Evolutionary conservation across 345 rosid species (phyloP).

Genomic region (Salix suchowensis): DNA sequence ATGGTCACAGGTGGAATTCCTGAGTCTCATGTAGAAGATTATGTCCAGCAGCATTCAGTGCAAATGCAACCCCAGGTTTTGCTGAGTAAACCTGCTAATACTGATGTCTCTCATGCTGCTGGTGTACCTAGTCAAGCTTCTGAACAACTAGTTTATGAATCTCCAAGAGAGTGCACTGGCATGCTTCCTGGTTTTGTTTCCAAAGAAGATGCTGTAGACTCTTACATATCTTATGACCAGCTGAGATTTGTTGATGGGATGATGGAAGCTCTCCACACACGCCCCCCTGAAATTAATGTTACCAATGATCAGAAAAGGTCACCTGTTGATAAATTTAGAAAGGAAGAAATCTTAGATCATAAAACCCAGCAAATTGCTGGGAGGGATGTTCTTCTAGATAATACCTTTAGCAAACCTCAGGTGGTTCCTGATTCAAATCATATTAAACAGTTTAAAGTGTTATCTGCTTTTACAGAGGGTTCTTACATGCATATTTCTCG

Average conservation of each 20-base stretch:
- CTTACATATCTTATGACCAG: slow-evolving; percentile 20
- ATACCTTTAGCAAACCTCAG: slow-evolving; percentile 25
- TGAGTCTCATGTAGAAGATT: slow-evolving; percentile 26
- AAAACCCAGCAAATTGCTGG: slow-evolving; percentile 27
- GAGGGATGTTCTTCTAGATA: slow-evolving; percentile 34
- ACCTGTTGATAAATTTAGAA: slow-evolving; percentile 27
- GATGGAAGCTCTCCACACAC: slow-evolving; percentile 34
- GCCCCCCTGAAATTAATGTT: slow-evolving; percentile 23
- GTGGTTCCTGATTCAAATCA: slow-evolving; percentile 30
- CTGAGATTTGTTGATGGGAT: slow-evolving; percentile 36
- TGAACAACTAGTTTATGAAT: slow-evolving; percentile 29
- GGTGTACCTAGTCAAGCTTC: slow-evolving; percentile 30
- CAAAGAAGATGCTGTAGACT: slow-evolving; percentile 29
- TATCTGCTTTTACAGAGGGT: slow-evolving; percentile 25
- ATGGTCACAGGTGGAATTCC: slow-evolving; percentile 23
- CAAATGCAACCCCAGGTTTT: slow-evolving; percentile 21
- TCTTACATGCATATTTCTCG: slow-evolving; percentile 23
- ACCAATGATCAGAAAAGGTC: slow-evolving; percentile 30
- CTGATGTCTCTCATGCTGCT: slow-evolving; percentile 21
- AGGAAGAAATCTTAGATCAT: slow-evolving; percentile 33
- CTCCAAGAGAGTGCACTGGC: slow-evolving; percentile 28
- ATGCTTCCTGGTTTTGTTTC: slow-evolving; percentile 26
- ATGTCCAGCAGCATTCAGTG: slow-evolving; percentile 21
- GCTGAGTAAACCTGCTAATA: slow-evolving; percentile 19
- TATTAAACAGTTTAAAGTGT: slow-evolving; percentile 17